phyloP scores from a whole-genome alignment of 2,329 filamentous ascomycete species.

The Hypoxylon sp. region DNA sequence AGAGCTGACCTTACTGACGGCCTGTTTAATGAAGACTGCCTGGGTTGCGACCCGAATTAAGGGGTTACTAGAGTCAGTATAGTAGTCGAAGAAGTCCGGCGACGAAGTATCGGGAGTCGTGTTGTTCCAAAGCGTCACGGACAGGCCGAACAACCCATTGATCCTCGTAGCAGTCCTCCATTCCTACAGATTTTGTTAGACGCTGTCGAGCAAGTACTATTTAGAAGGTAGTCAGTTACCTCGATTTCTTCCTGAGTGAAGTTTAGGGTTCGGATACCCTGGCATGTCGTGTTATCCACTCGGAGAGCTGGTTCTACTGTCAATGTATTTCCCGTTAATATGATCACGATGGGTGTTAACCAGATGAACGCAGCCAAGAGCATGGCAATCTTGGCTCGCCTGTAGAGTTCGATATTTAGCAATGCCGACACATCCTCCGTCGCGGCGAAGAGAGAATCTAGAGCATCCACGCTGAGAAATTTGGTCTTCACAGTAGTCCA shows the following conservation, averaged over 20 bases:
- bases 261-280: conserved; percentile 53
- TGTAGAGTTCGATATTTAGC: conserved; percentile 53
- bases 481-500: conserved; percentile 54
- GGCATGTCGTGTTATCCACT: conserved; percentile 51
- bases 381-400: conserved; percentile 54
- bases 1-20: conserved; percentile 50
- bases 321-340: conserved; percentile 58
- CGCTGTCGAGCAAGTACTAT: background rate
- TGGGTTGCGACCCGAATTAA: conserved; percentile 52
- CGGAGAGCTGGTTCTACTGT: conserved; percentile 50
- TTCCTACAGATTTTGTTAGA: conserved; percentile 42
- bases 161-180: conserved; percentile 54
- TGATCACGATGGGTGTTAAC: conserved; percentile 57
- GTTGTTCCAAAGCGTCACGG: conserved; percentile 54
- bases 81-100: conserved; percentile 56
- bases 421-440: conserved; percentile 53
- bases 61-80: conserved; percentile 46
- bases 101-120: conserved; percentile 44
- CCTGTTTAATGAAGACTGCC: conserved; percentile 47
- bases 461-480: conserved; percentile 48
- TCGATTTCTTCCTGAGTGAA: conserved; percentile 55
- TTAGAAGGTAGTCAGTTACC: conserved; percentile 20
- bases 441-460: conserved; percentile 56
- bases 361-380: conserved; percentile 56
- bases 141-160: conserved; percentile 49